phyloP scores from a whole-genome alignment of 768 basidiomycete species.

The Stropharia rugosoannulata region DNA sequence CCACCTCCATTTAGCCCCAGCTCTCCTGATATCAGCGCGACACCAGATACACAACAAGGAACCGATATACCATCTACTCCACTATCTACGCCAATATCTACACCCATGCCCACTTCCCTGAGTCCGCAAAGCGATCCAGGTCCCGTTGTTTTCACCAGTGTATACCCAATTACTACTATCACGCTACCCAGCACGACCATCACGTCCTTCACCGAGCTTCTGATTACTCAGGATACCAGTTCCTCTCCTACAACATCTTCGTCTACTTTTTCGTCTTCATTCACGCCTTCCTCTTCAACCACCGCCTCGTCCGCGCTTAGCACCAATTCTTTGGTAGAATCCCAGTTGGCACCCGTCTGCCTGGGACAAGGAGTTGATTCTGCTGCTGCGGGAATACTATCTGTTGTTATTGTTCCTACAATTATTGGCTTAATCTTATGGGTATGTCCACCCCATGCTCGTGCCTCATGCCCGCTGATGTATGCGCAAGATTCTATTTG shows the following conservation, averaged over 20 bases:
- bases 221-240: constrained; percentile 23
- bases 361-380: constrained; percentile 66
- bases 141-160: constrained; percentile 28
- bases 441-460: constrained; percentile 41
- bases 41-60: constrained; percentile 11
- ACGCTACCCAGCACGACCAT: constrained; percentile 39
- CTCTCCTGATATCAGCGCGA: background rate
- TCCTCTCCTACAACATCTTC: constrained; percentile 20
- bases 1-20: constrained; percentile 2
- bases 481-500: constrained; percentile 57
- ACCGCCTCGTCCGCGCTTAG: constrained; percentile 24
- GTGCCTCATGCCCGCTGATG: constrained; percentile 8
- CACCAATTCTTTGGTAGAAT: constrained; percentile 18
- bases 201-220: constrained; percentile 37
- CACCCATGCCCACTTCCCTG: background rate
- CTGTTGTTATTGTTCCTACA: constrained; percentile 56
- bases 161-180: constrained; percentile 37
- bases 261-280: constrained; percentile 15
- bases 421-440: constrained; percentile 63
- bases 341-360: constrained; percentile 44
- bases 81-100: constrained; percentile 1
- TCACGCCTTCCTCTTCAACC: constrained; percentile 19
- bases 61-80: constrained; percentile 4
- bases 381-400: constrained; percentile 58
- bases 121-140: constrained; percentile 2